Base-by-base conservation (phyloP, 345 rosid species). In the Citrus inodora region DNA sequence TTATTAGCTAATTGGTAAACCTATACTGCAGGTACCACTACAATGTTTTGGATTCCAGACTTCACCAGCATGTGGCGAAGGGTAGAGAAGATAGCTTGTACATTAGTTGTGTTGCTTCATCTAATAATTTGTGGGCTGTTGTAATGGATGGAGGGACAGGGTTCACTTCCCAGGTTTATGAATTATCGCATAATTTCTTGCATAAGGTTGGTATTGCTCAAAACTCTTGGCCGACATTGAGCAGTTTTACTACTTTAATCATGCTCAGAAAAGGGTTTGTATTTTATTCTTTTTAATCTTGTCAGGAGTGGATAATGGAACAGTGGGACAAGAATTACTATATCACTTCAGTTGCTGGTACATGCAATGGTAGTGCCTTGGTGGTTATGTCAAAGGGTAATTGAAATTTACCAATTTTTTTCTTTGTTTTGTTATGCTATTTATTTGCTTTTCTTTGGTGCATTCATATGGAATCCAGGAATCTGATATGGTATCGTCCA, bases 61-160 rank as follows among this genome's bases (percentile, higher is more conserved):
- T 89, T 75, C 64, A 69, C 67, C 88, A 89, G 73, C 92, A 88
- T 75, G 83, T 83, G 22, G 88, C 84, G 25, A 89, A 89, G 76
- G 92, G 92, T 76, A 86, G 68, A 16, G 88, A 87, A 73, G 92
- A 87, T 81, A 89, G 87, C 42, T 80, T 89, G 69, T 87, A 40
- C 61, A 86, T 89, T 64, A 89, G 90, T 81, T 68, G 89, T 58
- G 83, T 89, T 53, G 87, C 90, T 46, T 86, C 90, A 53, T 82
- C 76, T 75, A 85, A 82, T 58, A 87, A 86, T 80, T 81, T 87
- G 32, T 89, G 92, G 92, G 92, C 92, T 51, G 30, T 89, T n/a
- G 82, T 87, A 48, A 87, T 87, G 92, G 92, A 89, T 78, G 92
- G 88, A 1, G 89, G 91, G 75, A 85, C 92, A 0, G 88, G 87